Conservation (phyloP, 2,329 filamentous ascomycete genomes). For the Pseudogymnoascus sp. region DNA sequence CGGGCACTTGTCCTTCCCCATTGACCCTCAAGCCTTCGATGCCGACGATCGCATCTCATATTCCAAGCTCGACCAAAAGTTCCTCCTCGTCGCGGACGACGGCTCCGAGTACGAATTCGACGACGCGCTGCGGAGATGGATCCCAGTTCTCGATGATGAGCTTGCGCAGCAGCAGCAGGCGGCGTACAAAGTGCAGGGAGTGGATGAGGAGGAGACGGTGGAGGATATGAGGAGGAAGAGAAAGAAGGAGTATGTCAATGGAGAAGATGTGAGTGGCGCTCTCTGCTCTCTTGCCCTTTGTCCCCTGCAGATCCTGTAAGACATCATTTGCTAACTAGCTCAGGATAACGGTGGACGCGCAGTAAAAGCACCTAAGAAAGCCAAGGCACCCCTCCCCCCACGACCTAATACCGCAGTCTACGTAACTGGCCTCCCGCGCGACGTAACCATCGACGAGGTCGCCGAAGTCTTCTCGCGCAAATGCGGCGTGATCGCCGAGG, state of each 20-base stretch:
- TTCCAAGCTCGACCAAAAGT: constrained; percentile 74
- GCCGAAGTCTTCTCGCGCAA: constrained; percentile 73
- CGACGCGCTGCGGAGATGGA: constrained; percentile 63
- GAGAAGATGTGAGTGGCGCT: constrained; percentile 40
- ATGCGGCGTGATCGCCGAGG: constrained; percentile 86
- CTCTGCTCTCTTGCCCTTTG: background rate
- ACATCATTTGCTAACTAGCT: constrained; percentile 12
- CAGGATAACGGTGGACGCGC: constrained; percentile 26
- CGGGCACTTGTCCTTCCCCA: constrained; percentile 21
- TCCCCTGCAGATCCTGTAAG: background rate
- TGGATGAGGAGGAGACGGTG: constrained; percentile 48
- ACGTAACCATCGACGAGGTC: constrained; percentile 74
- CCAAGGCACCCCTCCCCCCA: constrained; percentile 27
- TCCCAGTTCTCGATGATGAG: constrained; percentile 58
- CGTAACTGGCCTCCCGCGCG: constrained; percentile 76
- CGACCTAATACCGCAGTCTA: constrained; percentile 83
- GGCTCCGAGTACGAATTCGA: constrained; percentile 83
- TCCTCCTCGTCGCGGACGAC: constrained; percentile 75
- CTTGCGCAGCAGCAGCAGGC: constrained; percentile 52
- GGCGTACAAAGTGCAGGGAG: constrained; percentile 52
- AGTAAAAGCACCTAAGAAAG: constrained; percentile 29
- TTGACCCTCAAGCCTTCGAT: constrained; percentile 47
- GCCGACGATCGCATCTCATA: constrained; percentile 77
- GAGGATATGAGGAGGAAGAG: constrained; percentile 42
- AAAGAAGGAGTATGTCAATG: constrained; percentile 41